A percentile compares a stretch with the other conserved stretches of the same genome.
phyloP scores from a whole-genome alignment of 495 filamentous ascomycete genomes.

The Extremus antarcticus region DNA sequence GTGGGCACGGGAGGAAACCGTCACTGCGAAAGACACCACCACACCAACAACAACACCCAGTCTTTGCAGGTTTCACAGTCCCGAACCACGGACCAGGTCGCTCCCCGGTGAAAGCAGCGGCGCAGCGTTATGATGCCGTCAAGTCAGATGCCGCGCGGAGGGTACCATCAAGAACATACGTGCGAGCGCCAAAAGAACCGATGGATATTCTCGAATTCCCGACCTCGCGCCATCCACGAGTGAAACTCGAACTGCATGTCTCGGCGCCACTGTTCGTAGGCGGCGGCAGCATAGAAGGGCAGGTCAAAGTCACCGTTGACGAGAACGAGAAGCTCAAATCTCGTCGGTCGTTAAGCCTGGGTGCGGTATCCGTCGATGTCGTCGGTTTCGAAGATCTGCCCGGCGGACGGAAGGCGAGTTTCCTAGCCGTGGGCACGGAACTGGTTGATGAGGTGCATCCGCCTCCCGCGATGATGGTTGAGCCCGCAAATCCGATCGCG shows the following conservation, averaged over 20 bases:
- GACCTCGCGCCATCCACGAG: slow-evolving; percentile 27
- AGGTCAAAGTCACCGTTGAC: slow-evolving; percentile 28
- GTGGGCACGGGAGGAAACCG: slow-evolving; percentile 3
- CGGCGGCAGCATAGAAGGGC: slow-evolving; percentile 32
- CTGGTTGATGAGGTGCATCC: slow-evolving; percentile 40
- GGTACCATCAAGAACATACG: slow-evolving; percentile 27
- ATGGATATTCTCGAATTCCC: slow-evolving; percentile 30
- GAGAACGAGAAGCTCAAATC: slow-evolving; percentile 27
- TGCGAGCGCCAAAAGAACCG: slow-evolving; percentile 18
- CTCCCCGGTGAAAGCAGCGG: slow-evolving; percentile 28
- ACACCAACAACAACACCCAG: slow-evolving; percentile 12
- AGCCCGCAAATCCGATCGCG: slow-evolving; percentile 26
- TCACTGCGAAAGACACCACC: slow-evolving; percentile 7
- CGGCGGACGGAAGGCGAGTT: slow-evolving; percentile 33
- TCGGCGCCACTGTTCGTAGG: slow-evolving; percentile 32
- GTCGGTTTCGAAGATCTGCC: slow-evolving; percentile 42
- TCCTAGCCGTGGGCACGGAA: slow-evolving; percentile 40
- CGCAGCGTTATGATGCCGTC: slow-evolving; percentile 21
- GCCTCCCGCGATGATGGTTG: slow-evolving; percentile 40
- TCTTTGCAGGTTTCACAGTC: slow-evolving; percentile 19
- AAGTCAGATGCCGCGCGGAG: slow-evolving; percentile 22
- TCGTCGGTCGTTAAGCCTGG: slow-evolving; percentile 27
- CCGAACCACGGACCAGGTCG: slow-evolving; percentile 22
- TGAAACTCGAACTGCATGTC: slow-evolving; percentile 28
- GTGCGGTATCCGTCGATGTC: slow-evolving; percentile 39